Evolutionary conservation across 2,329 filamentous ascomycete species (phyloP).

Genomic region (Dendrostoma leiphaemia): DNA sequence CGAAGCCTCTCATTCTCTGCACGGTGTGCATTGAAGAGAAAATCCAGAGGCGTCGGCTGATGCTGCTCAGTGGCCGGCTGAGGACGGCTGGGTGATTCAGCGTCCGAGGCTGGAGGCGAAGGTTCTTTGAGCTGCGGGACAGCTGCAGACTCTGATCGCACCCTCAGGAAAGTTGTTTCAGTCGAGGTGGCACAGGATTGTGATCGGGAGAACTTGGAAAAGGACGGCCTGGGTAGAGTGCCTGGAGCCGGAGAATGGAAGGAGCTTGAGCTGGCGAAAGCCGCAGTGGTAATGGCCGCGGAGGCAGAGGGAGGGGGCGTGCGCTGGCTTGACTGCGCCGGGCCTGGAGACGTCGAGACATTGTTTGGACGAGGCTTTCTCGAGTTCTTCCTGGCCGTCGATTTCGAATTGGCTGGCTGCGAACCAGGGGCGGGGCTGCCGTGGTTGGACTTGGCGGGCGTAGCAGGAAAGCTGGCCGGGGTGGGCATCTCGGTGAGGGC

Average conservation of each 20-base stretch:
- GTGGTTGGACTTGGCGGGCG: conserved; percentile 43
- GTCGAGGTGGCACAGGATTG: conserved; percentile 1
- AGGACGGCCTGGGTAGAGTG: conserved; percentile 85
- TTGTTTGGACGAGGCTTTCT: conserved; percentile 31
- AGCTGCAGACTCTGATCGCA: conserved; percentile 13
- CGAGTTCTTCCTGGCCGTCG: conserved; percentile 28
- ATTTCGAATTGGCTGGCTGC: conserved; percentile 29
- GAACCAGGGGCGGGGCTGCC: conserved; percentile 33
- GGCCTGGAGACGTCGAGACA: conserved; percentile 39
- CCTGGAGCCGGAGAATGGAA: conserved; percentile 95
- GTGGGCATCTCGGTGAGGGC: conserved; percentile 33
- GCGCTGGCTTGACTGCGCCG: conserved; percentile 36
- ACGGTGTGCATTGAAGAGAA: conserved; percentile 85
- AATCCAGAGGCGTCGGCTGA: conserved; percentile 77
- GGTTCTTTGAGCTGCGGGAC: conserved; percentile 35
- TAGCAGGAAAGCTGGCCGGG: conserved; percentile 38
- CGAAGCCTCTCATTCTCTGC: conserved; percentile 68
- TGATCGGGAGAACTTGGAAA: conserved; percentile 40
- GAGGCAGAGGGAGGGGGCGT: conserved; percentile 44
- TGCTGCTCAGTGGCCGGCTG: conserved; percentile 34
- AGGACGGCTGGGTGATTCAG: conserved; percentile 46
- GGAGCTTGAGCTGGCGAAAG: conserved; percentile 81
- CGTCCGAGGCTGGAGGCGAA: conserved; percentile 52
- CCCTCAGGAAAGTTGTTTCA: conserved; percentile 29
- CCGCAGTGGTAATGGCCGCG: conserved; percentile 46